phyloP scores from a whole-genome alignment of 805 yeast species.

The Cyberlindnera meyerae region DNA sequence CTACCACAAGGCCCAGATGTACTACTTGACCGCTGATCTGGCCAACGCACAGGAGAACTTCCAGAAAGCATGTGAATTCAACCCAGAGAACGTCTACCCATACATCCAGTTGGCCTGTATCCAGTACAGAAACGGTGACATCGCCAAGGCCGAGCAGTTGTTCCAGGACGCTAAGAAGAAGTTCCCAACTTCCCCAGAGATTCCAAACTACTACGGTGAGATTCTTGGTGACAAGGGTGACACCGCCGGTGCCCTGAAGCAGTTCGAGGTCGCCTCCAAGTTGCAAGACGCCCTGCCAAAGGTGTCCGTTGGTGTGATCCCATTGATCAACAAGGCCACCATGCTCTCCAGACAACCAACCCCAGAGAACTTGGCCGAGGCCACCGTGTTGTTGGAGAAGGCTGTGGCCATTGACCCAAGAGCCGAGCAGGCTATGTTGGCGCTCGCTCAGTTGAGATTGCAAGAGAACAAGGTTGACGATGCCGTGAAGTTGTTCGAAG shows the following conservation, averaged over 20 bases:
- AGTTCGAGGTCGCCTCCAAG: slow-evolving; percentile 81
- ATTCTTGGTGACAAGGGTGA: slow-evolving; percentile 80
- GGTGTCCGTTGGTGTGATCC: slow-evolving; percentile 81
- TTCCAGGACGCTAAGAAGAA: slow-evolving; percentile 66
- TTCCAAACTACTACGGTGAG: slow-evolving; percentile 95
- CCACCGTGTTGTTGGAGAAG: slow-evolving; percentile 59
- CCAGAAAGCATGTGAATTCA: slow-evolving; percentile 66
- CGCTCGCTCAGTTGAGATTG: slow-evolving; percentile 87
- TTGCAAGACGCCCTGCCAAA: slow-evolving; percentile 67
- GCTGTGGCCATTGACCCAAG: slow-evolving; percentile 84
- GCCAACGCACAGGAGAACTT: slow-evolving; percentile 69
- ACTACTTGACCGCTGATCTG: slow-evolving; percentile 74
- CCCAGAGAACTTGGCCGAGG: slow-evolving; percentile 44
- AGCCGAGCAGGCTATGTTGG: slow-evolving; percentile 81
- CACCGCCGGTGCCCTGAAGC: slow-evolving; percentile 64
- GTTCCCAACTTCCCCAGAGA: slow-evolving; percentile 86
- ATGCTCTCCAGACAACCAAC: slow-evolving; percentile 51
- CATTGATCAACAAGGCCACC: slow-evolving; percentile 85
- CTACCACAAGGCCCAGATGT: slow-evolving; percentile 93
- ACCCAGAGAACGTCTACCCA: slow-evolving; percentile 74
- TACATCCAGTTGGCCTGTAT: slow-evolving; percentile 92
- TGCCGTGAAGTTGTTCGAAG: slow-evolving; percentile 78
- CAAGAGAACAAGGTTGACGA: slow-evolving; percentile 79
- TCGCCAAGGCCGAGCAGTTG: slow-evolving; percentile 53
- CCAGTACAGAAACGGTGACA: slow-evolving; percentile 68